Base-by-base conservation (phyloP, 1,284 basidiomycete genomes). In the Xerocomus amazonicus region DNA sequence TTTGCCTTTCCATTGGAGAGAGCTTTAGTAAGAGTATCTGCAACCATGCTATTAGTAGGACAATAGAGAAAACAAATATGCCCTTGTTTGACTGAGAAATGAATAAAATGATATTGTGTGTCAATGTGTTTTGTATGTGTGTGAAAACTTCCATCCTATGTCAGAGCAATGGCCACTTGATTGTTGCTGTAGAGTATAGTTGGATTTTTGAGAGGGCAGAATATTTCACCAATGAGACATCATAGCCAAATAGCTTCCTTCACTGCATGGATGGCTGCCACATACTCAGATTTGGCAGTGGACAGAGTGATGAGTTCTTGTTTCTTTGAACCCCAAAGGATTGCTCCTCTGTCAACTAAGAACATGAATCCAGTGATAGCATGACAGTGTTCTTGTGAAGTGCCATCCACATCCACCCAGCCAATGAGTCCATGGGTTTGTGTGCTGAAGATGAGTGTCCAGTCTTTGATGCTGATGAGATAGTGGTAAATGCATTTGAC, bases 71-170 rank as follows among this genome's bases (percentile, higher is more conserved):
- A 23, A 9, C 10, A 12, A n/a, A 41, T 3, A 5, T 10, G 9
- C 4, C 40, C 7, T 2, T 42, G n/a, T 3, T 42, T 14, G 8
- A 42, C 12, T 13, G 6, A 6, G 4, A 17, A 42, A 6, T 61
- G 57, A 50, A 68, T 56, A 48, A 64, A 66, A 52, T 68, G 66
- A 33, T 60, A 59, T n/a, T 51, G 45, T 6, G 59, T 47, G 31
- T 63, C 56, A 17, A 71, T 63, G 46, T 69, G 69, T 43, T 69
- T 69, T 0, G 33, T 23, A 2, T 9, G 17, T 17, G 29, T 3
- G 16, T 42, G 28, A 19, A 12, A 42, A 3, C 10, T 6, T 1
- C 17, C 2, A 8, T 42, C 10, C 2, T 31, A 6, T 17, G 29
- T 13, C 16, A 42, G 28, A 1, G 8, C 16, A 4, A 42, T 42